phyloP scores from a whole-genome alignment of 2,329 filamentous ascomycete genomes.

The Zymoseptoria tritici region DNA sequence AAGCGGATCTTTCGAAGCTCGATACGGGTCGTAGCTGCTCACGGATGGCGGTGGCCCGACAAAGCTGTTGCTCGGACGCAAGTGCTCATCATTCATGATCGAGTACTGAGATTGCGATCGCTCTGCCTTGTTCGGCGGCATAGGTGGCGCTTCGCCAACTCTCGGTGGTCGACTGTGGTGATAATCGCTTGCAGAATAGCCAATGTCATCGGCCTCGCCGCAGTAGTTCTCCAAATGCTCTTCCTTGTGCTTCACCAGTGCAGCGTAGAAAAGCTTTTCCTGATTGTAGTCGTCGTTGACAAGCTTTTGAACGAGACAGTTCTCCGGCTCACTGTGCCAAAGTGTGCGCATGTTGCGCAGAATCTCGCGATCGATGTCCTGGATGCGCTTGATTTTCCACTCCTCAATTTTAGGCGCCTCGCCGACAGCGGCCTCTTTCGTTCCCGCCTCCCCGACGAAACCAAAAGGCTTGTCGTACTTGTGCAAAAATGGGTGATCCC shows the following conservation, averaged over 20 bases:
- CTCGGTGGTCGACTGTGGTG: slow-evolving; percentile 58
- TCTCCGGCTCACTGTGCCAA: slow-evolving; percentile 79
- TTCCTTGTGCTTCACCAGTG: slow-evolving; percentile 74
- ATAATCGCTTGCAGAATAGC: slow-evolving; percentile 85
- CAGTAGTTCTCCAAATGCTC: slow-evolving; percentile 79
- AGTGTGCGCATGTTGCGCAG: slow-evolving; percentile 79
- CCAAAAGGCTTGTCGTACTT: slow-evolving; percentile 70
- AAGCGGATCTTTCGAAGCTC: slow-evolving; percentile 55
- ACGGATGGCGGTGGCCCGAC: slow-evolving; percentile 45
- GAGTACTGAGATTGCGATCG: slow-evolving; percentile 50
- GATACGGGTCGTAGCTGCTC: slow-evolving; percentile 77
- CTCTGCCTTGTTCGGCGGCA: slow-evolving; percentile 32
- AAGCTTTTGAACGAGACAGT: slow-evolving; percentile 63
- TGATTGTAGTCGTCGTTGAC: slow-evolving; percentile 56
- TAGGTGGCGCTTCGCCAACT: slow-evolving; percentile 27
- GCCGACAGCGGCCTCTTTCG: slow-evolving; percentile 42
- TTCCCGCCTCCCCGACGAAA: slow-evolving; percentile 51
- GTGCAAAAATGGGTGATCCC: slow-evolving; percentile 76
- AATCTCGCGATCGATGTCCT: slow-evolving; percentile 72
- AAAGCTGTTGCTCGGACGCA: slow-evolving; percentile 42
- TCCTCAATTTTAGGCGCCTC: slow-evolving; percentile 52
- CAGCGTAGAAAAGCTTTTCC: slow-evolving; percentile 87
- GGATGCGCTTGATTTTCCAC: slow-evolving; percentile 52
- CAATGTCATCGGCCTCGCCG: slow-evolving; percentile 57
- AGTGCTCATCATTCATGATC: slow-evolving; percentile 48